Percentiles rank a stretch among this genome's conserved stretches.
These are phyloP conservation scores for Candida insectalens DNA, from an alignment of 805 yeast genomes.

Conservation along the genomic window DNA sequence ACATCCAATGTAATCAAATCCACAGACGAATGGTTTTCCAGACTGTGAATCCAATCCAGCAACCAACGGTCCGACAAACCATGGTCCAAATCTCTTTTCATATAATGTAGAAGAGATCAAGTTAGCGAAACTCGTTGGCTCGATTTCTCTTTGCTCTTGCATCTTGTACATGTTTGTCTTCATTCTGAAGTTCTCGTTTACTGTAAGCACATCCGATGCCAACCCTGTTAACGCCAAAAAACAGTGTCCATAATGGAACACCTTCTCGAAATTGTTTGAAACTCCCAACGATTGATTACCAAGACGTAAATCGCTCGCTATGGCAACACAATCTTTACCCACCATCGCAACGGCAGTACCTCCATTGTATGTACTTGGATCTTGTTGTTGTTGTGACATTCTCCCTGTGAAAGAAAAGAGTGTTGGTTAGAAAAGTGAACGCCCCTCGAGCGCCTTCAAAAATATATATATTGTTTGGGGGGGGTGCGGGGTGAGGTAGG, in stretches of 20 bases:
- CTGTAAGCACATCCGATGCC: conserved; percentile 87
- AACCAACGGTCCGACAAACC: conserved; percentile 92
- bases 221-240: conserved; percentile 90
- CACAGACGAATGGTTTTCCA: conserved; percentile 82
- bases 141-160: conserved; percentile 84
- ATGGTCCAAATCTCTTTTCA: conserved; percentile 91
- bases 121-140: conserved; percentile 90
- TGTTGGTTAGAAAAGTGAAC: not conserved
- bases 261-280: conserved; percentile 86
- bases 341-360: conserved; percentile 98
- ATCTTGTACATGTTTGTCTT: conserved; percentile 84
- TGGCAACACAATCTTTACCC: conserved; percentile 97
- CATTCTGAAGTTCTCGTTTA: conserved; percentile 70
- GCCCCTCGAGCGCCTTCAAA: too few relatives aligned
- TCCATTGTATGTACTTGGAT: conserved; percentile 23
- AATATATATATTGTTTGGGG: too few relatives aligned
- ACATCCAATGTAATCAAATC: conserved; percentile 94
- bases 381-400: conserved; percentile 1
- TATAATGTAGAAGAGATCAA: conserved; percentile 84
- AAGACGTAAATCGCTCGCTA: conserved; percentile 89
- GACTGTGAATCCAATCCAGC: conserved; percentile 87
- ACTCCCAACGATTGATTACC: conserved; percentile 93
- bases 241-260: conserved; percentile 77
- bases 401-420: not conserved
- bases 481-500: too few relatives aligned